A percentile compares a stretch with the other conserved stretches of the same genome.
Conservation (phyloP, 1,284 basidiomycete genomes). For the Apiotrichum brassicae region DNA sequence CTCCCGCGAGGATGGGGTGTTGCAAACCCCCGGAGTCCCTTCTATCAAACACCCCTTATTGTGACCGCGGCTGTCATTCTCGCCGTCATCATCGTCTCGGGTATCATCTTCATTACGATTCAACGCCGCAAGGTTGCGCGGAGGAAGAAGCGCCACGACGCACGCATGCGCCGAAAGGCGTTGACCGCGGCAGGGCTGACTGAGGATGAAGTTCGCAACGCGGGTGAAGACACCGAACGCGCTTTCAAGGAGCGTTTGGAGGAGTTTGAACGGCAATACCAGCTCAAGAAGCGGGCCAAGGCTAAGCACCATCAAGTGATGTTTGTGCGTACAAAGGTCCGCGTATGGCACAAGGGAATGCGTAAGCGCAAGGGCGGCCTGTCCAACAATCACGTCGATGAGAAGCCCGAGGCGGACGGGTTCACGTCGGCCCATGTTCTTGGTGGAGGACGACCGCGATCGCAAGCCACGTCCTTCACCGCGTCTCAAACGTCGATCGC, state of each 20-base stretch:
- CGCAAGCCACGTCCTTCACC: constrained; percentile 1
- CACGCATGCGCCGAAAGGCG: constrained; percentile 35
- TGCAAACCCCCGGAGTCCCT: constrained; percentile 20
- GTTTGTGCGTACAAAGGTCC: constrained; percentile 32
- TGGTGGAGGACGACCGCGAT: neutral
- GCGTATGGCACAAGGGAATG: constrained; percentile 32
- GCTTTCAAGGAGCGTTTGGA: constrained; percentile 28
- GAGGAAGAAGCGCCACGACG: constrained; percentile 33
- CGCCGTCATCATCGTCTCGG: constrained; percentile 35
- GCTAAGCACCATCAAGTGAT: constrained; percentile 20
- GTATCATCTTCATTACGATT: constrained; percentile 35
- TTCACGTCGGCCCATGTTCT: neutral
- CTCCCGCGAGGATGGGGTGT: constrained; percentile 10
- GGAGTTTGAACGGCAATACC: constrained; percentile 31
- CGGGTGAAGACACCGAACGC: constrained; percentile 13
- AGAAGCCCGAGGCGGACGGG: constrained; percentile 4
- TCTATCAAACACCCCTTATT: constrained; percentile 45
- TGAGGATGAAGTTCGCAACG: constrained; percentile 25
- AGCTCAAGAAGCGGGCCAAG: constrained; percentile 12
- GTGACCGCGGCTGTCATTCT: constrained; percentile 40
- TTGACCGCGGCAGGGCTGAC: constrained; percentile 35
- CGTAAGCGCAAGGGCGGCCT: constrained; percentile 10
- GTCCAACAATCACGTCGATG: constrained; percentile 1
- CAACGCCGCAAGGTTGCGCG: constrained; percentile 36
- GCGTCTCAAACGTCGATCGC: neutral